Base-by-base conservation (phyloP, 306 rosid genomes). In the Sindora glabra region DNA sequence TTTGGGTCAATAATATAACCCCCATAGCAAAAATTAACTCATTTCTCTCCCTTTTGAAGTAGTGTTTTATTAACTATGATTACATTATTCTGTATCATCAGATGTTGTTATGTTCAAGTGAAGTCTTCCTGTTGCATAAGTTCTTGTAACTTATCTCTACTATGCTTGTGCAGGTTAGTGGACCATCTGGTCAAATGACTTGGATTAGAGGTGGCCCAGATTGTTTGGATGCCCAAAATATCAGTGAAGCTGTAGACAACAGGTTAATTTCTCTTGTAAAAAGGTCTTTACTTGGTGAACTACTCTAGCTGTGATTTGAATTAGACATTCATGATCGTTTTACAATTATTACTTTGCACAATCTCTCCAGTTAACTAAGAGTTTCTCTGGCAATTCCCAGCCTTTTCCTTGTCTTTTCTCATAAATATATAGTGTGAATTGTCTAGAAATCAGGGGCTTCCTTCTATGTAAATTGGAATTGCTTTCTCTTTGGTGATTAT, bases 101-200 rank as follows among this genome's bases (percentile, higher is more conserved):
- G 10, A 36, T 37, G 59, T 30, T 17, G 10, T 15, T 56, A 16
- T 47, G 25, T 59, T 40, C 10, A 48, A 16, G 4, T 21, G 39
- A 48, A 14, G 29, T 59, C 38, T 59, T 48, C 55, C 57, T 34
- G 36, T 65, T 11, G 10, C 47, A 24, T 46, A 30, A 17, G 36
- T 23, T 44, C 41, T 39, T 56, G 26, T 46, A 11, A 3, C 33
- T 21, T 34, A 19, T 21, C 39, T 72, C 13, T 23, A 9, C 41
- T 32, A 10, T 50, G 33, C 15, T 67, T 67, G 46, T 16, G 11
- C 45, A 87, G 97, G 95, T 87, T 59, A 68, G 91, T 16, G 97
- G 97, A 51, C 97, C 97, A n/a, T 91, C 96, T 29, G 95, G 87
- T 59, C 84, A 77, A 72, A 91, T 91, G 98, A 69, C 91, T 69